Conservation (phyloP, 257 asterid species). For the Solanum medicagineum region DNA sequence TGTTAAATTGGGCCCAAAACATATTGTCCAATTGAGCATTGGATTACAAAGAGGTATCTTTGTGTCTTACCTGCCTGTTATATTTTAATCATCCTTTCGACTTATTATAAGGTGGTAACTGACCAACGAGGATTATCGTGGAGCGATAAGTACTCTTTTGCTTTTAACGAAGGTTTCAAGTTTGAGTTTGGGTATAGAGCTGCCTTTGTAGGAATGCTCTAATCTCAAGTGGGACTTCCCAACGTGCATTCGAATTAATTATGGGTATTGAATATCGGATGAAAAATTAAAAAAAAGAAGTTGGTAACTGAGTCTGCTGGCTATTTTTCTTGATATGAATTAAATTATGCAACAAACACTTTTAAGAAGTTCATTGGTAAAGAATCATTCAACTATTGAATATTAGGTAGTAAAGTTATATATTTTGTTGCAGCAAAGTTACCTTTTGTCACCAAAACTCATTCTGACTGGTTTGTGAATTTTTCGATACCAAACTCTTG, state of each 20-base stretch:
- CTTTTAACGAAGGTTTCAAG: too few relatives aligned
- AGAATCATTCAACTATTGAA: background rate
- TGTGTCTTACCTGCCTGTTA: background rate
- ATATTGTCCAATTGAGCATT: background rate
- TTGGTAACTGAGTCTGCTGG: background rate
- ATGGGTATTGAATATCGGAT: too few relatives aligned
- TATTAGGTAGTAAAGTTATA: too few relatives aligned
- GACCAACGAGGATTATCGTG: background rate
- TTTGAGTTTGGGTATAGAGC: too few relatives aligned
- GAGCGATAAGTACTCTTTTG: too few relatives aligned
- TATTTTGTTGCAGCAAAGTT: too few relatives aligned
- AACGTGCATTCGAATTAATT: too few relatives aligned
- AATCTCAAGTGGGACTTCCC: too few relatives aligned
- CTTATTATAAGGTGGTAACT: background rate
- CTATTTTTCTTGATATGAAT: background rate
- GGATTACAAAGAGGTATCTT: too few relatives aligned
- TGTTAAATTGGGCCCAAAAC: background rate
- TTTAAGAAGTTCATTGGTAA: background rate
- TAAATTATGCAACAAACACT: background rate
- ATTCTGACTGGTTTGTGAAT: background rate
- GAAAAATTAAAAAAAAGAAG: background rate
- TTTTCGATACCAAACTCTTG: background rate
- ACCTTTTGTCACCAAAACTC: background rate
- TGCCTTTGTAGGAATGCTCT: too few relatives aligned
- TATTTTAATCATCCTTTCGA: background rate